Base-by-base conservation (phyloP, 148 eudicot genomes). In the Silene latifolia region DNA sequence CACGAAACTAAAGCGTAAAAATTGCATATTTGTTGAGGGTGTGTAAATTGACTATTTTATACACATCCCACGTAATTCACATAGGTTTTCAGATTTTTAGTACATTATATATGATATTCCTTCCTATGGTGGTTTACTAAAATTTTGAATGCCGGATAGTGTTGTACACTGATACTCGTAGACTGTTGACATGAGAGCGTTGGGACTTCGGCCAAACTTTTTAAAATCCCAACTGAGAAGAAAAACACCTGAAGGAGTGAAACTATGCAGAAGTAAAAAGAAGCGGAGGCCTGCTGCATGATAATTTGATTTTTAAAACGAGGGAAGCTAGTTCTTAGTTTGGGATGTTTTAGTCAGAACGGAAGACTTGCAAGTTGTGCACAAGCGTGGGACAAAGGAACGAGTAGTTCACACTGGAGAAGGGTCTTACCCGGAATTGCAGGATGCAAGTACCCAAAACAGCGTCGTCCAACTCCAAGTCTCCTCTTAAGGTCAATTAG, bases 371-470 rank as follows among this genome's bases (percentile, higher is more conserved):
- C 20, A 4, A 18, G 60, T 56, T 56, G 60, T n/a, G 1, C 5
- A 56, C 5, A 56, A 15, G n/a, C 7, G n/a, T 56, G 32, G 23
- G 48, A 19, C 12, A 5, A 60, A 23, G 47, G 58, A 72, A 24
- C 15, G 51, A 17, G 20, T 27, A 23, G 35, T 35, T 53, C 25
- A 32, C 74, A 60, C 8, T 69, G 56, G 4, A 69, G 59, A 65
- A 7, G 21, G 53, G 47, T 72, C 93, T 85, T 73, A 95, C 98
- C 98, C 66, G 98, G 98, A 79, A 95, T 89, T 78, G 98, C 92
- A 39, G 96, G 91, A 81, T 95, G 98, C 80, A 95, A 74, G 78
- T 95, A 95, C 69, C 97, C 98, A 80, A 95, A 95, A 83, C 98
- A 95, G 11, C 98, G 92, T 23, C 98, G 91, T 7, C 98, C 96